A percentile compares a stretch with the other conserved stretches of the same genome.
phyloP scores from a whole-genome alignment of 2,329 filamentous ascomycete species.

The Apiospora phragmitis region DNA sequence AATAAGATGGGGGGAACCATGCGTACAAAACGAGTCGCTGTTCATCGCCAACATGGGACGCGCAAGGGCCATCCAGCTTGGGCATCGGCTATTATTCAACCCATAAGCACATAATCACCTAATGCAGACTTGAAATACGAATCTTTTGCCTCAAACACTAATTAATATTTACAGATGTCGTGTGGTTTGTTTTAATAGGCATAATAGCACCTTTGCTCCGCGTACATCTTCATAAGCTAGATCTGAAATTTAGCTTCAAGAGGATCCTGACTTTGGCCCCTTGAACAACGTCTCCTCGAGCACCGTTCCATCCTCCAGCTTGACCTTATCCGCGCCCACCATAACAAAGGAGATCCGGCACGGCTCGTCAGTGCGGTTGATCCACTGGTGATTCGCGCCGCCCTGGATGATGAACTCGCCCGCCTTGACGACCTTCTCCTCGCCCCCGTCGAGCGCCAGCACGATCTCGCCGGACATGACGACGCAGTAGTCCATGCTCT shows the following conservation, averaged over 20 bases:
- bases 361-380: constrained; percentile 37
- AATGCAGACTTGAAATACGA: not conserved
- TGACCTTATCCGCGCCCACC: constrained; percentile 41
- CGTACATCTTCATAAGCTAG: not conserved
- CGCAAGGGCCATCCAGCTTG: not conserved
- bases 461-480: constrained; percentile 55
- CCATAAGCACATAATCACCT: not conserved
- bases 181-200: no score
- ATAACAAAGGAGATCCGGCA: constrained; percentile 42
- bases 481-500: constrained; percentile 55
- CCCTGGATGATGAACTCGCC: constrained; percentile 44
- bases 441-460: constrained; percentile 52
- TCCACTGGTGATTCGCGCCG: constrained; percentile 51
- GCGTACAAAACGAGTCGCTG: not conserved
- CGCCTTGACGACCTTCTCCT: constrained; percentile 37
- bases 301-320: constrained; percentile 34
- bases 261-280: not conserved
- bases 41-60: not conserved
- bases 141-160: not conserved
- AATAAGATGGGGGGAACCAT: not conserved
- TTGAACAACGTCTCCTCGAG: constrained; percentile 35
- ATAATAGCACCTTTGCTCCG: not conserved
- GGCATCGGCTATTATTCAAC: not conserved
- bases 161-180: no score
- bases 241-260: not conserved